Evolutionary conservation across 306 rosid genomes (phyloP), one percentile per base, ranked within the genome.

Genomic region (Canavalia gladiata): DNA sequence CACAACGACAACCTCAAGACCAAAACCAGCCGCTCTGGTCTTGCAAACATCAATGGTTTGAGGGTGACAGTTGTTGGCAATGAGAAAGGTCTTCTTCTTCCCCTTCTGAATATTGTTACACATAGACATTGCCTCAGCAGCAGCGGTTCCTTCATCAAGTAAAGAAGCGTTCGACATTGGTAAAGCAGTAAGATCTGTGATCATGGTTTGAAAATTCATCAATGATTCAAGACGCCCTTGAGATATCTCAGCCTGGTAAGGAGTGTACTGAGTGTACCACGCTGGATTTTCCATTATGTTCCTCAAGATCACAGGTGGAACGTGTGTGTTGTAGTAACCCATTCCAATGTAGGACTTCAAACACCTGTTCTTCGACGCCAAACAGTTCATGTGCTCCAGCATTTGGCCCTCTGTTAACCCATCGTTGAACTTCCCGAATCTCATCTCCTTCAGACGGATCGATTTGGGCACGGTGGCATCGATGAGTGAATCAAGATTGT

Each of bases 41-140:
- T 77, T 55, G 52, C 99, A 96, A 31, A 96, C 75, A 71, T 96
- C 97, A 49, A 92, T 85, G 1, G 99, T 93, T 67, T 96, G 99
- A 1, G 99, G 99, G 65, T 96, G 99, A 45, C 97, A 92, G 68
- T 92, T 92, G 69, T 42, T 89, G 0, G 98, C 95, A 73, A 96
- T 96, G 2, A 90, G 6, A 37, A 96, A 96, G 46, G 97, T 96
- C 80, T 96, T 96, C 79, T 87, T 91, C 91, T 96, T 96, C 29
- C 97, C 97, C 74, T 92, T 96, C 25, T 10, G 90, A 47, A 93
- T 93, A 58, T 92, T 92, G 51, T 90, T 93, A 70, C 99, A 93
- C 99, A 96, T 96, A 1, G 97, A 92, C 99, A 96, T 96, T 42
- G 99, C 99, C 81, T 96, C 99, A 0, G 99, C 98, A 0, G 99